Evolutionary conservation across 306 rosid genomes (phyloP).

Genomic region (Echinosophora koreensis): DNA sequence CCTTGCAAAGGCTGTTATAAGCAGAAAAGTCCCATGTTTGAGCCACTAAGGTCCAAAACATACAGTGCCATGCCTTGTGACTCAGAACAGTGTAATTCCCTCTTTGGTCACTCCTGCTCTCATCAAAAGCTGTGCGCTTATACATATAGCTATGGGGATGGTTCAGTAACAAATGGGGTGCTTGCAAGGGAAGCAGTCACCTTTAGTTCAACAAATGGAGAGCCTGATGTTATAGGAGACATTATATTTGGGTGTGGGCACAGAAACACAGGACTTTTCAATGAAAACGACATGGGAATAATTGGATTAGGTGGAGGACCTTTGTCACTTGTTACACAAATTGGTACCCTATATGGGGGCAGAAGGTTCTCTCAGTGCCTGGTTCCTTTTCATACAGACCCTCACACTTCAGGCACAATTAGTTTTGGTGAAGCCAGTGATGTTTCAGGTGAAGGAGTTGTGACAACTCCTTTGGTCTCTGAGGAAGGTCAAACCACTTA

Average conservation of each 20-base stretch:
- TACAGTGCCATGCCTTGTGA: slow-evolving; percentile 55
- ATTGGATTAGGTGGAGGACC: slow-evolving; percentile 68
- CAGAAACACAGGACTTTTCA: slow-evolving; percentile 58
- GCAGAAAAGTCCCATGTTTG: slow-evolving; percentile 58
- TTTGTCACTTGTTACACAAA: slow-evolving; percentile 64
- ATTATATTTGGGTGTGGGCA: slow-evolving; percentile 69
- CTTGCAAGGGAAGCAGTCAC: slow-evolving; percentile 56
- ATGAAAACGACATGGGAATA: slow-evolving; percentile 70
- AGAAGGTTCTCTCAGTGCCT: slow-evolving; percentile 66
- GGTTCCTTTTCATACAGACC: slow-evolving; percentile 63
- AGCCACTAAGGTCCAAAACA: slow-evolving; percentile 59
- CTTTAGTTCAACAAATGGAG: slow-evolving; percentile 40
- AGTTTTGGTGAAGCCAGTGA: slow-evolving; percentile 66
- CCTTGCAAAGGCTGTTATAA: slow-evolving; percentile 59
- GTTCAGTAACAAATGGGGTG: slow-evolving; percentile 53
- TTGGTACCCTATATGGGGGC: slow-evolving; percentile 52
- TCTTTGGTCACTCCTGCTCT: slow-evolving; percentile 49
- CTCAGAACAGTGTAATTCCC: slow-evolving; percentile 49
- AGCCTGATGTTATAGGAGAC: slow-evolving; percentile 15
- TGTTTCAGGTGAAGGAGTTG: slow-evolving; percentile 63
- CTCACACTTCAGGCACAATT: slow-evolving; percentile 52
- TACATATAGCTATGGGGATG: slow-evolving; percentile 56
- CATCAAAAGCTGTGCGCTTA: slow-evolving; percentile 54
- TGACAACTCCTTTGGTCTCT: slow-evolving; percentile 58
- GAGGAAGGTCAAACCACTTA: slow-evolving; percentile 55